Conservation (phyloP, 176 grass and related monocot genomes). For the Juncus effusus region DNA sequence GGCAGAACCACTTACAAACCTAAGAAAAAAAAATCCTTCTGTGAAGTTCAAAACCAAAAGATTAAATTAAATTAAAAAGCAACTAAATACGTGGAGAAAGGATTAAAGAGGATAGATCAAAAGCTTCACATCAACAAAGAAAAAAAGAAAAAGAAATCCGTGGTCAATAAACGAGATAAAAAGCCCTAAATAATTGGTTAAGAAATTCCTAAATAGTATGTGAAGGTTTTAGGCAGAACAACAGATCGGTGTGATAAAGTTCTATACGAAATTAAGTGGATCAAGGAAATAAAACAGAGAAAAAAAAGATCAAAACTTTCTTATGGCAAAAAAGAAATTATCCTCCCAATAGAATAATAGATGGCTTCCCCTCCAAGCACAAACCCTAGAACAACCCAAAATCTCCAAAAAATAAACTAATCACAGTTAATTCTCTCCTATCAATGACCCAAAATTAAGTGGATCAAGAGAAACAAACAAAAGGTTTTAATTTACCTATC, state of each 20-base stretch:
- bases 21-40: no score
- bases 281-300: not conserved
- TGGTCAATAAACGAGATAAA: not conserved
- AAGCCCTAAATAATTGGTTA: no score
- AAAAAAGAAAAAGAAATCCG: not conserved
- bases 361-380: not conserved
- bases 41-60: no score
- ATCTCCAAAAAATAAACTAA: not conserved
- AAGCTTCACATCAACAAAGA: not conserved
- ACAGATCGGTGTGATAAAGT: not conserved
- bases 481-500: not conserved
- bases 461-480: slow-evolving; percentile 8
- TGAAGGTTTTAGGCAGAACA: not conserved
- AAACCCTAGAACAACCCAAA: not conserved
- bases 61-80: no score
- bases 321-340: not conserved
- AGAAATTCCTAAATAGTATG: not conserved
- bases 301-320: not conserved
- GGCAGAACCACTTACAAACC: no score
- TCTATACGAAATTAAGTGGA: not conserved
- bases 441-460: not conserved
- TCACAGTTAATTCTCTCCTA: not conserved
- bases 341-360: no score
- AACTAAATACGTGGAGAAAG: no score
- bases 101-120: no score